Base-by-base conservation (phyloP, 352 stramenopile species). In the Phytophthora melonis region DNA sequence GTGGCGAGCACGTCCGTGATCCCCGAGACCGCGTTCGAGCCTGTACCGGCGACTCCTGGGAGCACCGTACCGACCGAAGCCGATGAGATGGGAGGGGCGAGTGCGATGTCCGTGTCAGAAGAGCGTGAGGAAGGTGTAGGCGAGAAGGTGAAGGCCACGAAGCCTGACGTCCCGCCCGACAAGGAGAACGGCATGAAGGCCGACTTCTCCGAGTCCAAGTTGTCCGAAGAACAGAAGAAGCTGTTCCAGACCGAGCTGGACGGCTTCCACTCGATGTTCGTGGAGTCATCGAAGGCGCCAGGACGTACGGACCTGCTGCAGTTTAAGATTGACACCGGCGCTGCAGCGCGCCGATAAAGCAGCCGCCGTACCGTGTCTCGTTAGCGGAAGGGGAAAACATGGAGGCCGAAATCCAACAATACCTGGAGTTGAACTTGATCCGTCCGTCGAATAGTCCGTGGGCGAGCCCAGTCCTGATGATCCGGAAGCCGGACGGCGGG, bases 281-380 rank as follows among this genome's bases (percentile, higher is more conserved):
- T 39, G 34, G 34, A 39, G 34, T 39, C 52, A 6, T 62, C 36
- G 1, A 62, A 50, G 62, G 57, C 50, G 14, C 62, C 34, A 0
- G 62, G 52, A 8, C 8, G 39, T 2, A 74, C 66, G 43, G 9
- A 60, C 3, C 21, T 64, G 21, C 16, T 68, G 5, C 3, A 60
- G 0, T 68, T 74, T 30, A 18, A 66, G 11, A 74, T 74, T 11
- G 53, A 68, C 8, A 68, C 66, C 0, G 58, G 52, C 0, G 23
- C n/a, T n/a, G 47, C 11, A 62, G 25, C 14, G 4, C 2, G 2
- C 66, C 66, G 1, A 59, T 64, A n/a, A 74, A 74, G 21, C 45
- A 59, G 18, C 25, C 53, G 45, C 43, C 59, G n/a, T 64, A 74
- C 54, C 52, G 30, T 2, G 58, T 74, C 0, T 74, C 58, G 13